Base-by-base conservation (phyloP, 495 filamentous ascomycete genomes). In the Symbiotaphrina buchneri region DNA sequence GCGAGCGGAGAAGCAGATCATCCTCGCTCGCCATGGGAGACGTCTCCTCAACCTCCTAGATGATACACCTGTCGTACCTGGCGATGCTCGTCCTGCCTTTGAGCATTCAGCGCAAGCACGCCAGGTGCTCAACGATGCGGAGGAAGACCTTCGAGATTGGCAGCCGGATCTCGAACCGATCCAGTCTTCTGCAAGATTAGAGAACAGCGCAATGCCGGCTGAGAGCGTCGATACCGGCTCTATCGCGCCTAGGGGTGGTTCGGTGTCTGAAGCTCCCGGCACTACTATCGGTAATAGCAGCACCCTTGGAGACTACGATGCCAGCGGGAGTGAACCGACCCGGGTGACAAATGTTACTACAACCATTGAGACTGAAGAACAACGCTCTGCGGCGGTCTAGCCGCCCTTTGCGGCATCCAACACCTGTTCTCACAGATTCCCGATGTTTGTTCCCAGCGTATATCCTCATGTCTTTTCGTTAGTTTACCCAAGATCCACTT, bases 1-100 rank as follows among this genome's bases (percentile, higher is more conserved):
- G 55, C 77, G 85, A 26, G 81, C 81, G 7, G 87, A 95, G 53
- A 95, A 95, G 58, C 85, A 94, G 51, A 74, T 76, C 38, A 74
- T 97, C 34, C 68, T 97, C 14, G 90, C 90, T 19, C 71, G 71
- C 27, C 83, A 97, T 43, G 82, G 79, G 10, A 73, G 80, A 21
- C 69, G 81, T 18, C 61, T 97, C 27, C 55, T 97, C 13, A 70
- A 80, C 35, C 70, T 82, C 30, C 62, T 97, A n/a, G 87, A 97
- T 45, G 85, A 93, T 49, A 73, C 71, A 0, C 77, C 87, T 2
- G 68, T 93, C 11, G 74, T 92, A 1, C 87, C 87, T 2, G 87
- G 87, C 21, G 79, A 94, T 46, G 42, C 61, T 2, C 67, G 71
- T 23, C 58, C 59, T 7, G 53, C 59, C 0, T 95, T 83, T 40